A percentile compares a stretch with the other conserved stretches of the same genome.
These are phyloP conservation scores for Pisolithus orientalis DNA, from an alignment of 768 basidiomycete genomes.

Conservation along the genomic window DNA sequence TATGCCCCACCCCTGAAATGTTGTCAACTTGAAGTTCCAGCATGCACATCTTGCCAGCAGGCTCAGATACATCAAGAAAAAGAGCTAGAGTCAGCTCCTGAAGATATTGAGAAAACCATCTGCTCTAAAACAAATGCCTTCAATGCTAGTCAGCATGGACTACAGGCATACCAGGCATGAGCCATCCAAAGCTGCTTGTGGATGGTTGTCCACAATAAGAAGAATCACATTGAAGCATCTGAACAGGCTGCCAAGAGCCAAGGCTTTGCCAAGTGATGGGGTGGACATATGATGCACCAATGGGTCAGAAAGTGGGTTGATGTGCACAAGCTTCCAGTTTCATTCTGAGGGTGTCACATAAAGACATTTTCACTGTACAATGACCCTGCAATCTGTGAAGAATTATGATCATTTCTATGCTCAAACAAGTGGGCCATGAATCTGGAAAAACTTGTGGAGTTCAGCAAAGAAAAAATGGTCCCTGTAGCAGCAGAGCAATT, in stretches of 20 bases:
- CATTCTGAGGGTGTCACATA: not conserved
- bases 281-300: slow-evolving; percentile 15
- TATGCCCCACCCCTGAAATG: not conserved
- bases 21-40: not conserved
- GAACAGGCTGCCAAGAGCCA: slow-evolving; percentile 23
- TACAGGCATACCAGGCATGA: slow-evolving; percentile 22
- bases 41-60: not conserved
- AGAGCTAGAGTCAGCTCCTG: not conserved
- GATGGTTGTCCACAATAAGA: slow-evolving; percentile 25
- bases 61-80: not conserved
- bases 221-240: slow-evolving; percentile 17
- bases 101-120: slow-evolving; percentile 13
- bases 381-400: slow-evolving; percentile 1
- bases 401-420: slow-evolving; percentile 2
- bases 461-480: slow-evolving; percentile 18
- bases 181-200: slow-evolving; percentile 24
- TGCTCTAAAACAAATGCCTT: slow-evolving; percentile 19
- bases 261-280: slow-evolving; percentile 29
- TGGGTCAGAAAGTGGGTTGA: slow-evolving; percentile 19
- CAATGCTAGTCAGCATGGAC: slow-evolving; percentile 18
- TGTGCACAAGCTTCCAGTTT: not conserved
- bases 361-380: slow-evolving; percentile 3
- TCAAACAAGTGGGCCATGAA: slow-evolving; percentile 32
- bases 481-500: slow-evolving; percentile 20
- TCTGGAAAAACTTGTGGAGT: slow-evolving; percentile 26